Conservation (phyloP, 805 yeast species). For the Kuraishia floccosa region DNA sequence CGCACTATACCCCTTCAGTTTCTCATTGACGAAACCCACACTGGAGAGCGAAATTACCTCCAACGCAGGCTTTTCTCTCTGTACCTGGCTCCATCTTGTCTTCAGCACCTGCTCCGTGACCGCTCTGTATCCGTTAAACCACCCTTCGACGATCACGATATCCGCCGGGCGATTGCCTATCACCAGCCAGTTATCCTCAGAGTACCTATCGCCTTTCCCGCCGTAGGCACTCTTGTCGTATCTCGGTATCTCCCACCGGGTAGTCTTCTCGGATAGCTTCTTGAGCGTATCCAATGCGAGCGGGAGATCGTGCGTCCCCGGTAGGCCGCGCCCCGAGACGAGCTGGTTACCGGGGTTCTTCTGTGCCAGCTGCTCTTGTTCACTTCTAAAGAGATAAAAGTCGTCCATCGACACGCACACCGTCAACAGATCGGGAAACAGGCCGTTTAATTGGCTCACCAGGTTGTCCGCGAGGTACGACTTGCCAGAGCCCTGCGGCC, state of each 20-base stretch:
- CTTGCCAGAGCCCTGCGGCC: slow-evolving; percentile 79
- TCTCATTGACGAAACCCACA: slow-evolving; percentile 34
- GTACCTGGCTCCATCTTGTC: slow-evolving; percentile 13
- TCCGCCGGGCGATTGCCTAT: slow-evolving; percentile 29
- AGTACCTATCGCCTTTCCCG: slow-evolving; percentile 75
- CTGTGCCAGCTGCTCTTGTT: slow-evolving; percentile 38
- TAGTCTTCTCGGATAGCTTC: slow-evolving; percentile 4
- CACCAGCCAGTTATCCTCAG: slow-evolving; percentile 23
- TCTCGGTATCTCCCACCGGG: slow-evolving; percentile 35
- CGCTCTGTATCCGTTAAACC: slow-evolving; percentile 77
- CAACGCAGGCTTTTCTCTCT: slow-evolving; percentile 9
- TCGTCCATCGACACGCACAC: slow-evolving; percentile 74
- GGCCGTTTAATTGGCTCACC: slow-evolving; percentile 16
- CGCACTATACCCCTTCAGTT: slow-evolving; percentile 34
- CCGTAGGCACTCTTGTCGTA: slow-evolving; percentile 66
- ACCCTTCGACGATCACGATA: slow-evolving; percentile 78
- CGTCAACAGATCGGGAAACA: slow-evolving; percentile 24
- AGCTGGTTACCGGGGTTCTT: slow-evolving; percentile 35
- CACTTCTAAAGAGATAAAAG: slow-evolving; percentile 57
- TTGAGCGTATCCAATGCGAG: slow-evolving; percentile 26
- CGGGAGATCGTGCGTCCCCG: slow-evolving; percentile 82
- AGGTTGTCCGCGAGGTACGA: slow-evolving; percentile 40
- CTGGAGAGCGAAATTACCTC: slow-evolving; percentile 8
- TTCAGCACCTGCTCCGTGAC: slow-evolving; percentile 18
- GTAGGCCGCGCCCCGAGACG: slow-evolving; percentile 71